A percentile compares a stretch with the other conserved stretches of the same genome.
These are phyloP conservation scores for Vitellaria paradoxa DNA, from an alignment of 179 eudicot species.

Conservation along the genomic window DNA sequence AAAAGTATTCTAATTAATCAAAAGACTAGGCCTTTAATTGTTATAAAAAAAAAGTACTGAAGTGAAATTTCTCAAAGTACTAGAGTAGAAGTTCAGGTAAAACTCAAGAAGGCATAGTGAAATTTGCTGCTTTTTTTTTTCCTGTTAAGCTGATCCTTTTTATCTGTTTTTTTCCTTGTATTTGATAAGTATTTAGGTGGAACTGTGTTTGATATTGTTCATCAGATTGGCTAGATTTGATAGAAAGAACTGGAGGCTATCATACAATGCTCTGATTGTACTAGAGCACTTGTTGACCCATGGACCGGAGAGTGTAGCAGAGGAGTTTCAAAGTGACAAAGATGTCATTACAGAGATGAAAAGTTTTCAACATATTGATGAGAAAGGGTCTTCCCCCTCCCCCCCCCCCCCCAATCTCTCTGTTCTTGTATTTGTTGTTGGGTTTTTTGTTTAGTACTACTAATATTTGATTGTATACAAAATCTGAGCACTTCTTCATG, in stretches of 20 bases:
- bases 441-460: neutral
- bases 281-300: constrained; percentile 80
- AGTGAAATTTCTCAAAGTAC: too few species aligned
- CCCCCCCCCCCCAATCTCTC: too few species aligned
- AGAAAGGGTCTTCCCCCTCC: constrained; percentile 63
- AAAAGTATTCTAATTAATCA: too few species aligned
- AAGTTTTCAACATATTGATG: constrained; percentile 74
- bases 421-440: neutral
- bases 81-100: too few species aligned
- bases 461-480: neutral
- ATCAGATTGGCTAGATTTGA: constrained; percentile 71
- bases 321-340: constrained; percentile 67
- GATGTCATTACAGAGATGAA: constrained; percentile 59
- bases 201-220: constrained; percentile 1
- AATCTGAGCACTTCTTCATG: neutral
- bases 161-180: neutral
- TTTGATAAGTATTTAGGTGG: neutral
- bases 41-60: too few species aligned
- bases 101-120: too few species aligned
- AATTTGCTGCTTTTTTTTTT: too few species aligned
- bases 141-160: neutral
- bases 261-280: constrained; percentile 79
- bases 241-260: constrained; percentile 70
- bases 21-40: too few species aligned
- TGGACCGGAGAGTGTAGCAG: constrained; percentile 90